Conservation (phyloP, 148 eudicot genomes). For the Rhododendron simsii region DNA sequence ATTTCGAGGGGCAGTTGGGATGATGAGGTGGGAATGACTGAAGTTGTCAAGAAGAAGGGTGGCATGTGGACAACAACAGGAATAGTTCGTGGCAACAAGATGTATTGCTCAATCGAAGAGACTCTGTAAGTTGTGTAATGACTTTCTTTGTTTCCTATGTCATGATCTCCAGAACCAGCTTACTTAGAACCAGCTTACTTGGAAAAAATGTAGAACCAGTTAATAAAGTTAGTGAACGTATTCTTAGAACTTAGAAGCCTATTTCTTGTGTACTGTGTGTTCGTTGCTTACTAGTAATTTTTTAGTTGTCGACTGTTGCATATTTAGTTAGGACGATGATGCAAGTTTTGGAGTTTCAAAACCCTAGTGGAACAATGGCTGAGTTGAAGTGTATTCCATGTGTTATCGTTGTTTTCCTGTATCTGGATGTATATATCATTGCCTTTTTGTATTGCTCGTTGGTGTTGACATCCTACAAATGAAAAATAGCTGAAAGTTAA, state of each 20-base stretch:
- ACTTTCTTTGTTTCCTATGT: not conserved
- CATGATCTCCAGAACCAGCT: not conserved
- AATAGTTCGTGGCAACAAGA: conserved; percentile 55
- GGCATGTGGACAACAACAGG: conserved; percentile 66
- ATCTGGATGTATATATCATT: not conserved
- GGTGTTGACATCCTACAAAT: not conserved
- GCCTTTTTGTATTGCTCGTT: not conserved
- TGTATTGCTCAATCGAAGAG: conserved; percentile 68
- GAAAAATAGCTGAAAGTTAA: not conserved
- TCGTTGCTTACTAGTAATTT: not conserved
- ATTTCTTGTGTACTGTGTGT: not conserved
- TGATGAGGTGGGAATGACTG: conserved; percentile 67
- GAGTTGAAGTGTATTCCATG: not conserved
- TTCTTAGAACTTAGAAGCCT: not conserved
- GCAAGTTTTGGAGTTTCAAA: not conserved
- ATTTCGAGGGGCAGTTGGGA: conserved; percentile 60
- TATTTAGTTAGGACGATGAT: not conserved
- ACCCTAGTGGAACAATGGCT: not conserved
- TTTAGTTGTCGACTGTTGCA: not conserved
- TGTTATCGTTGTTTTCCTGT: not conserved
- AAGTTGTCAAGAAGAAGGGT: conserved; percentile 67
- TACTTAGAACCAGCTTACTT: not conserved
- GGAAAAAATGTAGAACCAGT: not conserved
- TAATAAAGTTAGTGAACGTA: not conserved
- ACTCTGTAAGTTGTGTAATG: conserved; percentile 50